Base-by-base conservation (phyloP, 495 filamentous ascomycete species). In the Hypoxylon crocopeplum region DNA sequence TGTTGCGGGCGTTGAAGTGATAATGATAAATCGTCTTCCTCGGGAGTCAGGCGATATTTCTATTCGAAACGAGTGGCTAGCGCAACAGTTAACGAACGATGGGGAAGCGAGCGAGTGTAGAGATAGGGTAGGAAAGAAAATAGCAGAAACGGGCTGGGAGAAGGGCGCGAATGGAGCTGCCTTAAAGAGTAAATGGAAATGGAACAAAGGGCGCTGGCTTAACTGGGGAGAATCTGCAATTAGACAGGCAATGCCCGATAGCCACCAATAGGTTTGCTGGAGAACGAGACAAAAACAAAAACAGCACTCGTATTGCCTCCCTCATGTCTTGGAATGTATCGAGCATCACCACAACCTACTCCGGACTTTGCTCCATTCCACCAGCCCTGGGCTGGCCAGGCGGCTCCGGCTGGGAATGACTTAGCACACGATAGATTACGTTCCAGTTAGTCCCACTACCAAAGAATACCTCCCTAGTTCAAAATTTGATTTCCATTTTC, bases 281-380 rank as follows among this genome's bases (percentile, higher is more conserved):
- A 40, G 33, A 46, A 44, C 16, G 8, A 32, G 46, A 32, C 22
- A 54, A 64, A 68, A 70, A 66, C 46, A 59, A 58, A 62, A 65
- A 24, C 48, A 54, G 19, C 44, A 47, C 22, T 62, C 37, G 44
- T 40, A 65, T 62, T 33, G 30, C 44, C 21, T 50, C 59, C 54
- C 56, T 64, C 38, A 51, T 64, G 65, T 68, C 58, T 64, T 68
- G 68, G 62, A 70, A 68, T 68, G 65, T 33, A 50, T 40, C 33
- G 30, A 46, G 24, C n/a, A 17, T 33, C 20, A 20, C 11, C 5
- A 37, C 15, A 44, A 32, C 19, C 33, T 37, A 51, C 32, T 21
- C 48, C 47, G 29, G 11, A 39, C 54, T 15, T 32, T 20, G 34
- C 39, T 46, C 25, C 57, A 70, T 62, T 54, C 61, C 64, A 44